Evolutionary conservation across 176 grass and related monocot species (phyloP).

Genomic region (Ampelocalamus luodianensis): DNA sequence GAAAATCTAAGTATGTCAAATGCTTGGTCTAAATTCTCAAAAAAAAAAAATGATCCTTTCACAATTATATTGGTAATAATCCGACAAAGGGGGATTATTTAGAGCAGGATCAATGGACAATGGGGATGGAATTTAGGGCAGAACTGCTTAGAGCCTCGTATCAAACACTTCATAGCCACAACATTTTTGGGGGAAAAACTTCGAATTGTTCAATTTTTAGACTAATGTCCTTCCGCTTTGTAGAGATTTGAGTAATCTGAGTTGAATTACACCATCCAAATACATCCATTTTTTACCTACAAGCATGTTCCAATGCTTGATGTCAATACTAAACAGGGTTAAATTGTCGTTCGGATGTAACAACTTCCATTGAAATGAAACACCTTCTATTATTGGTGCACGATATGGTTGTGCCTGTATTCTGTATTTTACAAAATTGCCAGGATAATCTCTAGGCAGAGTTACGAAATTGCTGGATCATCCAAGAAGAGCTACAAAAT

Average conservation of each 20-base stretch:
- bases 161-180: background rate
- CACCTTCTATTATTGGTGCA: background rate
- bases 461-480: background rate
- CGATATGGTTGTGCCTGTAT: background rate
- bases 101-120: too few relatives aligned
- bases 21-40: too few relatives aligned
- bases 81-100: too few relatives aligned
- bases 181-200: background rate
- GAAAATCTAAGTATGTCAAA: too few relatives aligned
- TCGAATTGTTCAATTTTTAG: background rate
- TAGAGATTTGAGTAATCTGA: too few relatives aligned
- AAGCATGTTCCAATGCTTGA: background rate
- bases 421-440: conserved; percentile 10
- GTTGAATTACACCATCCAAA: background rate
- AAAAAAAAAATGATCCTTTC: too few relatives aligned
- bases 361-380: background rate
- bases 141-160: background rate
- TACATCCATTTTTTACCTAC: background rate
- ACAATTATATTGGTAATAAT: too few relatives aligned
- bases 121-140: too few relatives aligned
- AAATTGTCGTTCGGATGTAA: background rate
- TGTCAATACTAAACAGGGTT: background rate
- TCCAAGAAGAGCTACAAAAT: background rate
- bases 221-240: background rate
- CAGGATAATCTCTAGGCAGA: background rate